These are phyloP conservation scores for Haplosporangium gracile DNA, from an alignment of 192 early-diverging fungal species.

Conservation along the genomic window DNA sequence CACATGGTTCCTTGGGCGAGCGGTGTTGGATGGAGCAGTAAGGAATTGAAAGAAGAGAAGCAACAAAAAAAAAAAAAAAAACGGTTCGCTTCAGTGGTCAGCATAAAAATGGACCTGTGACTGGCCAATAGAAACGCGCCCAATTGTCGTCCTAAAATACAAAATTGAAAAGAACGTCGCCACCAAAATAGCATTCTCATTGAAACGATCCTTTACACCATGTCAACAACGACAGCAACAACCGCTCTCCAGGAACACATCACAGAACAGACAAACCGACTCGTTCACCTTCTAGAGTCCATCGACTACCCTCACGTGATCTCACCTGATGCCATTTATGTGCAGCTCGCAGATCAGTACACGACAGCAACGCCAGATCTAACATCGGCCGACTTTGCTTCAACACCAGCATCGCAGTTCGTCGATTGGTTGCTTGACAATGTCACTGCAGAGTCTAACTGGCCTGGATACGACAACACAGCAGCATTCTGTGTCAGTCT, in stretches of 20 bases:
- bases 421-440: conserved; percentile 40
- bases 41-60: not conserved
- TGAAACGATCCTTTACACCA: not conserved
- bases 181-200: not conserved
- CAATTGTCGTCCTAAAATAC: not conserved
- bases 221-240: not conserved
- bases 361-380: not conserved
- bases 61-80: not conserved
- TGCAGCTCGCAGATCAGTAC: conserved; percentile 7
- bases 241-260: conserved; percentile 3
- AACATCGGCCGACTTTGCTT: not conserved
- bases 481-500: not conserved
- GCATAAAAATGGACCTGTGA: not conserved
- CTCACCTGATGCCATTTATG: conserved; percentile 8
- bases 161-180: not conserved
- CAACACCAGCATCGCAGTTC: conserved; percentile 12
- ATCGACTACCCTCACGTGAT: conserved; percentile 33
- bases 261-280: not conserved
- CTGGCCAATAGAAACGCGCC: not conserved
- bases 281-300: conserved; percentile 21
- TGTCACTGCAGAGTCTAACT: conserved; percentile 39
- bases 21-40: not conserved
- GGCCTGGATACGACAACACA: conserved; percentile 22
- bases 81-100: not conserved
- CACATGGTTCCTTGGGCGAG: conserved; percentile 3